Base-by-base conservation (phyloP, 345 rosid species). In the Alliaria petiolata region DNA sequence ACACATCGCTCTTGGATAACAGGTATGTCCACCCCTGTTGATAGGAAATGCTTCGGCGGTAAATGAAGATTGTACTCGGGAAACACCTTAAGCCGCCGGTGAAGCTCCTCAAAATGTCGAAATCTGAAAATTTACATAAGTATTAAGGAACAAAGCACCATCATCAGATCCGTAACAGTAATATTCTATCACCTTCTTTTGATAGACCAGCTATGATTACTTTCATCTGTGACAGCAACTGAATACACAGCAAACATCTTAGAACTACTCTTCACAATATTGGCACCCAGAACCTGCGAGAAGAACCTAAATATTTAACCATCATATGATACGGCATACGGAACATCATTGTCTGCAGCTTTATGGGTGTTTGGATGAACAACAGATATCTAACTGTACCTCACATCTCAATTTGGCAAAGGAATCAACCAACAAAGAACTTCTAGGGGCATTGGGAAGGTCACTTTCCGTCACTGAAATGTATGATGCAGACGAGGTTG, bases 21-120 rank as follows among this genome's bases (percentile, higher is more conserved):
- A 72, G 78, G 81, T 57, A 92, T 62, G 61, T 92, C 97, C 80
- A 87, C 81, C 54, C 99, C 95, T 16, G 97, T 84, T 52, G 99
- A 95, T 65, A 95, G 86, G 79, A 95, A 95, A 87, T 88, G 97
- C 79, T 95, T 95, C 4, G 98, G 99, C 5, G 97, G 99, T 84
- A 95, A 83, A 78, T 95, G 90, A 72, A 92, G 93, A 84, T 80
- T 86, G 75, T 92, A 95, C 74, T 88, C 98, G 1, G 89, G 83
- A 84, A 89, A 90, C 76, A 84, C 87, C 80, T 90, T 95, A 49
- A 95, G 92, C 56, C 96, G 95, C 65, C 88, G 88, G 80, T 95
- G 99, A 67, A 95, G 79, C 86, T 95, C 99, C 86, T 95, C 99
- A 85, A 95, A 95, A 83, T 95, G 99, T 53, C 97, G 97, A 77